Conservation (phyloP, 306 rosid genomes). For the Citrullus colocynthis region DNA sequence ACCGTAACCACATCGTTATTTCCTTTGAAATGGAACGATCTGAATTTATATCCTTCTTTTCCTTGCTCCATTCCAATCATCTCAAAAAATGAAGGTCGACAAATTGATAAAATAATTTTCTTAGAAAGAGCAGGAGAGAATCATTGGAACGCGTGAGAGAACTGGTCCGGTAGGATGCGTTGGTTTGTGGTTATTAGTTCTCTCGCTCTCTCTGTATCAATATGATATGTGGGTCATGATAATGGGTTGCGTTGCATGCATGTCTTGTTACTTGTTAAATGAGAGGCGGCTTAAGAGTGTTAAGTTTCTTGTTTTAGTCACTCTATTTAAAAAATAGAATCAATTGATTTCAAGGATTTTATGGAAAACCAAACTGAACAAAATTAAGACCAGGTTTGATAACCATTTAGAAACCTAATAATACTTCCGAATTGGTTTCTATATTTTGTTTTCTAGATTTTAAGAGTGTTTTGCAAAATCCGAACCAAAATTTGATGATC, state of each 20-base stretch:
- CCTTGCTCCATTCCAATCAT: conserved; percentile 23
- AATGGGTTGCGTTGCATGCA: background rate
- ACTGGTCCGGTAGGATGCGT: background rate
- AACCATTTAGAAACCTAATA: too few relatives aligned
- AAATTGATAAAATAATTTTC: background rate
- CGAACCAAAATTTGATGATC: too few relatives aligned
- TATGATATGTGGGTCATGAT: background rate
- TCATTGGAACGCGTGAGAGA: background rate
- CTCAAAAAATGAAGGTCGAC: conserved; percentile 16
- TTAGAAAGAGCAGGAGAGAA: background rate
- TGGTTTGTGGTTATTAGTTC: background rate
- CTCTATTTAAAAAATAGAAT: background rate
- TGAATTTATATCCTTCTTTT: conserved; percentile 27
- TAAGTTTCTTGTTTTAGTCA: background rate
- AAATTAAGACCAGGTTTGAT: background rate
- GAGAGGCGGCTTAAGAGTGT: background rate
- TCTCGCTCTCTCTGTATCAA: background rate
- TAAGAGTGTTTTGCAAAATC: too few relatives aligned
- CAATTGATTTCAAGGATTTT: background rate
- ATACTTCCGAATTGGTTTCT: too few relatives aligned
- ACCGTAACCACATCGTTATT: conserved; percentile 22
- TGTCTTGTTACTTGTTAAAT: background rate
- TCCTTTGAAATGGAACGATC: conserved; percentile 27
- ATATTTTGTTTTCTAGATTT: too few relatives aligned
- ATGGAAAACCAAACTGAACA: background rate